Conservation (phyloP, 73 alveolate species). For the Stentor coeruleus region DNA sequence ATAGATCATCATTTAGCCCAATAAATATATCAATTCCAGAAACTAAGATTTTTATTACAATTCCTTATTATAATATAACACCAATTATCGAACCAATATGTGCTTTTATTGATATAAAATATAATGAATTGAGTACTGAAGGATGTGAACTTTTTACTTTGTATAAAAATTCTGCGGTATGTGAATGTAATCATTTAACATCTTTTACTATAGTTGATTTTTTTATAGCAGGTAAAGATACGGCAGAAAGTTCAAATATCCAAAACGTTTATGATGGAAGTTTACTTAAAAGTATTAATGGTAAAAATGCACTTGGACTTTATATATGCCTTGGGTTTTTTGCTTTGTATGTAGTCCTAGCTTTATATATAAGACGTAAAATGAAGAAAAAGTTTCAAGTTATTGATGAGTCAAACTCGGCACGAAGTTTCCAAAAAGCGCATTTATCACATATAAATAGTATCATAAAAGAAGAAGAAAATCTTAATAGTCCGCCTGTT, state of each 20-base stretch:
- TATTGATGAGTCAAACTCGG: neutral
- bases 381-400: neutral
- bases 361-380: neutral
- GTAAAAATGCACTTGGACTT: constrained; percentile 15
- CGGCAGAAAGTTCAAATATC: neutral
- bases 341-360: neutral
- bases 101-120: too few species aligned
- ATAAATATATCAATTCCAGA: too few species aligned
- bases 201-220: neutral
- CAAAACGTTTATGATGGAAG: neutral
- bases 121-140: too few species aligned
- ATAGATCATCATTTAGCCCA: too few species aligned
- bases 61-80: too few species aligned
- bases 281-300: neutral
- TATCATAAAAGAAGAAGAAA: neutral
- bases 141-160: neutral
- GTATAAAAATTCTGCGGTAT: neutral
- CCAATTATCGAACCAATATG: too few species aligned
- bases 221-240: neutral
- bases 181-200: constrained; percentile 9
- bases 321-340: neutral
- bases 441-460: too few species aligned
- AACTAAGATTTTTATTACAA: too few species aligned
- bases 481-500: neutral
- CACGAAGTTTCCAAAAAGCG: neutral